These are phyloP conservation scores for Oldenlandia corymbosa DNA, from an alignment of 257 asterid genomes.

Conservation along the genomic window DNA sequence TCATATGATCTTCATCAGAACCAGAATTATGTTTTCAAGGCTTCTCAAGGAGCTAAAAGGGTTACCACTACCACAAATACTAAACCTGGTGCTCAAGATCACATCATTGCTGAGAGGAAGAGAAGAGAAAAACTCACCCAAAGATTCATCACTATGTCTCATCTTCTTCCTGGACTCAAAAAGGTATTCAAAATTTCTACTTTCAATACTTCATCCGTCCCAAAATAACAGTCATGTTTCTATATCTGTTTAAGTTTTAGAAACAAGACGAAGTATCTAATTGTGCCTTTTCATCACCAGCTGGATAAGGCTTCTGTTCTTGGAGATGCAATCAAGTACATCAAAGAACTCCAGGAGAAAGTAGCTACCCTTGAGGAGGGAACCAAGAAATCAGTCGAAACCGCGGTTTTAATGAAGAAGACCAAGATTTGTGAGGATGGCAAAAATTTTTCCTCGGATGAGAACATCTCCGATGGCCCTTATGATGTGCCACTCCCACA, in stretches of 20 bases:
- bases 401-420: conserved; percentile 49
- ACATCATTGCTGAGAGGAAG: conserved; percentile 76
- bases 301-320: conserved; percentile 28
- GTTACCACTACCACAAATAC: conserved; percentile 25
- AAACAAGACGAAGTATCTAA: no score
- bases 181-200: no score
- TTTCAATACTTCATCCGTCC: no score
- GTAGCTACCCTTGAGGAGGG: conserved; percentile 57
- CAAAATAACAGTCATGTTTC: no score
- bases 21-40: conserved; percentile 35
- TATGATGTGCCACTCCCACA: conserved; percentile 43
- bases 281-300: not conserved
- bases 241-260: no score
- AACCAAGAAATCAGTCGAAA: conserved; percentile 38
- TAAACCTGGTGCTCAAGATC: conserved; percentile 55
- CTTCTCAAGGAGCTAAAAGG: conserved; percentile 42
- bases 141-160: conserved; percentile 74
- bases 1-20: conserved; percentile 17
- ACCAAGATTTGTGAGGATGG: conserved; percentile 21
- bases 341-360: conserved; percentile 66
- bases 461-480: conserved; percentile 16
- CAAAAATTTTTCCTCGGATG: conserved; percentile 31
- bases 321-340: conserved; percentile 71
- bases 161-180: conserved; percentile 78
- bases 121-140: conserved; percentile 80